Percentiles rank a stretch among this genome's conserved stretches.
These are phyloP conservation scores for Nitzschia palea DNA, from an alignment of 108 stramenopile species.

Conservation along the genomic window DNA sequence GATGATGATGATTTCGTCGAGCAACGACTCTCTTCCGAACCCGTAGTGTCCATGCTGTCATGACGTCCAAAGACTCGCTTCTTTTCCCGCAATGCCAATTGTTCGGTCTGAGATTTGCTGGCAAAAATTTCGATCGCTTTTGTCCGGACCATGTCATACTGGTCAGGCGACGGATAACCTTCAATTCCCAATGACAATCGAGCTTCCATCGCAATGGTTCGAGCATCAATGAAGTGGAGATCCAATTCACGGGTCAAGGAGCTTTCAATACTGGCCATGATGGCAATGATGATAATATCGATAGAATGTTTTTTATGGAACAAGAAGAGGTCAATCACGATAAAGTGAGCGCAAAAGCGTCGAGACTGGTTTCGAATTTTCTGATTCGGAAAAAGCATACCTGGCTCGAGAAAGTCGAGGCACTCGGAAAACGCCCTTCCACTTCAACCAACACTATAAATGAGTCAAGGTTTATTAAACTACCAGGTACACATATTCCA, in stretches of 20 bases:
- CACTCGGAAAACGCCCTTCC: too few species aligned
- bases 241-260: conserved; percentile 5
- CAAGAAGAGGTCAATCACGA: not conserved
- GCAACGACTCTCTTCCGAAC: not conserved
- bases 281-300: not conserved
- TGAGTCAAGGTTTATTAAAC: too few species aligned
- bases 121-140: conserved; percentile 4
- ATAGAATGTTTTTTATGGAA: not conserved
- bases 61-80: too few species aligned
- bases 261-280: not conserved
- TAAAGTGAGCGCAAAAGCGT: not conserved
- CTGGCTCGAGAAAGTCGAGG: too few species aligned
- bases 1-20: not conserved
- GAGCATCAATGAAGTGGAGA: conserved; percentile 16
- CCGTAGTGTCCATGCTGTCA: too few species aligned
- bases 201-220: conserved; percentile 7
- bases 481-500: too few species aligned
- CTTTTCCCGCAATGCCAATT: not conserved
- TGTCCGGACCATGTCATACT: not conserved
- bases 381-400: too few species aligned
- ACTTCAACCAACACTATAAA: too few species aligned
- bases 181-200: not conserved
- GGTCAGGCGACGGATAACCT: not conserved
- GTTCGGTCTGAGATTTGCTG: not conserved
- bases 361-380: too few species aligned